A percentile compares a stretch with the other conserved stretches of the same genome.
Evolutionary conservation across 345 rosid species (phyloP).

Genomic region (Salix brachista): DNA sequence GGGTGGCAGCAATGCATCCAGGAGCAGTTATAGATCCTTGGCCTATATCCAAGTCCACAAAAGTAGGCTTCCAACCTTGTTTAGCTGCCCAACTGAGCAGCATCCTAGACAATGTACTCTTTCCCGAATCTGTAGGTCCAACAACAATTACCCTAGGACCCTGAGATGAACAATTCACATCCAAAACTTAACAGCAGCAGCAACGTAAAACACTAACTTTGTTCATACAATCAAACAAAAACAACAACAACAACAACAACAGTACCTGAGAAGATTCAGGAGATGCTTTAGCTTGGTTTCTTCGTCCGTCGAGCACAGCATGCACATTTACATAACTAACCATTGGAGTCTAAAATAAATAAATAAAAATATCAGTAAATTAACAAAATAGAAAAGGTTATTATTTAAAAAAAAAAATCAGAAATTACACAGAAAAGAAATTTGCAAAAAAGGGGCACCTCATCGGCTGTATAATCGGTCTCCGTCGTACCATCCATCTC

Average conservation of each 20-base stretch:
- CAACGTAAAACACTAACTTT: no score
- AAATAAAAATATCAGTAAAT: not conserved
- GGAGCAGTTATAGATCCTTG: constrained; percentile 89
- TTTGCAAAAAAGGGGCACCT: constrained; percentile 38
- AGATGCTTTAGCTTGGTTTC: constrained; percentile 62
- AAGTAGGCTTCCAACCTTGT: constrained; percentile 85
- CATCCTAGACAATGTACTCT: constrained; percentile 84
- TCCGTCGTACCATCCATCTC: constrained; percentile 85
- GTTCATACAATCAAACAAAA: not conserved
- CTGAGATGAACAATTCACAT: constrained; percentile 23
- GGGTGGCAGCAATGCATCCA: constrained; percentile 84
- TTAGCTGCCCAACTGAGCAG: constrained; percentile 98
- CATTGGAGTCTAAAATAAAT: constrained; percentile 72
- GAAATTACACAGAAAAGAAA: not conserved
- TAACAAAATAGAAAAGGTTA: not conserved
- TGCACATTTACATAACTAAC: constrained; percentile 82
- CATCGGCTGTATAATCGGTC: constrained; percentile 91
- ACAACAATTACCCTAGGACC: constrained; percentile 90
- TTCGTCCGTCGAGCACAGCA: constrained; percentile 69
- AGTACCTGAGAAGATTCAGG: constrained; percentile 56
- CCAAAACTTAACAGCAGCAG: not conserved
- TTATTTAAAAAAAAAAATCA: not conserved
- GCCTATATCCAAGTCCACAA: constrained; percentile 85
- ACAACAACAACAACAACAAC: not conserved
- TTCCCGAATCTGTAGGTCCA: constrained; percentile 91